Percentiles rank a stretch among this genome's conserved stretches.
These are phyloP conservation scores for Termitomyces sp. DNA, from an alignment of 768 basidiomycete species.

Conservation along the genomic window DNA sequence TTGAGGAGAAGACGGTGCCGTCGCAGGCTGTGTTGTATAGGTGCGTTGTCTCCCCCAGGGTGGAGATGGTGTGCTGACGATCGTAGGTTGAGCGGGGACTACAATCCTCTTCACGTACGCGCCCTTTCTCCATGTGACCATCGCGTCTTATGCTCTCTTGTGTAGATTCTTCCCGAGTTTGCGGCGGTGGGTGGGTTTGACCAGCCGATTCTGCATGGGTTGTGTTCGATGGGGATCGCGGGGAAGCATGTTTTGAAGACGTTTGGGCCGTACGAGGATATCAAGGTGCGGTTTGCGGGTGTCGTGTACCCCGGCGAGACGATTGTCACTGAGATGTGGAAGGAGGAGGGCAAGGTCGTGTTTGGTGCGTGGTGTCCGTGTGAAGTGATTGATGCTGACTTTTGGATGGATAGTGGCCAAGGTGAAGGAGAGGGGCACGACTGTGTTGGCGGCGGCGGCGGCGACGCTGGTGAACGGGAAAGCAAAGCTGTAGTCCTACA, in stretches of 20 bases:
- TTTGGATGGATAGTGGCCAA: conserved; percentile 54
- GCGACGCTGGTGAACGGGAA: conserved; percentile 59
- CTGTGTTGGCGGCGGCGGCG: conserved; percentile 75
- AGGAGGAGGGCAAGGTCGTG: conserved; percentile 84
- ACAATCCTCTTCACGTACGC: conserved; percentile 84
- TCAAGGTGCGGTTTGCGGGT: conserved; percentile 94
- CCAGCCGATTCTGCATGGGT: conserved; percentile 82
- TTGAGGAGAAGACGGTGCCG: conserved; percentile 82
- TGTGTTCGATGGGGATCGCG: conserved; percentile 90
- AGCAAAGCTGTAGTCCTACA: conserved; percentile 47
- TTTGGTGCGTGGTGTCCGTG: conserved; percentile 62
- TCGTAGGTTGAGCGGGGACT: conserved; percentile 80
- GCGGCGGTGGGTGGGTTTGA: conserved; percentile 95
- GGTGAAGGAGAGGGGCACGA: conserved; percentile 77
- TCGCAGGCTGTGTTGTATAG: conserved; percentile 91
- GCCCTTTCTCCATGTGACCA: not conserved
- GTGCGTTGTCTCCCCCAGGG: conserved; percentile 30
- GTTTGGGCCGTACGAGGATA: conserved; percentile 83
- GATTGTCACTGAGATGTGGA: conserved; percentile 97
- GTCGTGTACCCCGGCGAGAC: conserved; percentile 96
- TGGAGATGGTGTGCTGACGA: no score
- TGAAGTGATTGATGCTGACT: not conserved
- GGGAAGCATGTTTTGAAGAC: conserved; percentile 89
- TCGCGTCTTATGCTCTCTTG: not conserved
- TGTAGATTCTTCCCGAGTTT: conserved; percentile 90